Evolutionary conservation across 2,329 filamentous ascomycete genomes (phyloP).

Genomic region (Colletotrichum liriopes): DNA sequence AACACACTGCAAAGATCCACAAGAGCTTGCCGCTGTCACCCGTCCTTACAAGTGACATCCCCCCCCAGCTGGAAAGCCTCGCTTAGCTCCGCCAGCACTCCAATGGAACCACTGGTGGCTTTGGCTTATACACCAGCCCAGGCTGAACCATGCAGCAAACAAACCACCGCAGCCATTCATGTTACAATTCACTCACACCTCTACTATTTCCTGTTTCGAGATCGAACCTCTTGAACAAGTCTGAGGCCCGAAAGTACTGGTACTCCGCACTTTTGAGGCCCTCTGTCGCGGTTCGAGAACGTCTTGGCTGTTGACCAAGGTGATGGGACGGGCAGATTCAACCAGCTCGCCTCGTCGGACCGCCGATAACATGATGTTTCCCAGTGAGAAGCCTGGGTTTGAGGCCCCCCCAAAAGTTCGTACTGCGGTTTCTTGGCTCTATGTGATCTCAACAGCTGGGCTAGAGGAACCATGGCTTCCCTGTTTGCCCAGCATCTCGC

Average conservation of each 20-base stretch:
- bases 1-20: conserved; percentile 1
- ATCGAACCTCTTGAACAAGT: background rate
- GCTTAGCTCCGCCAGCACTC: background rate
- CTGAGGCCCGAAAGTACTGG: background rate
- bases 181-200: background rate
- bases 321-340: no score
- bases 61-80: background rate
- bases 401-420: no score
- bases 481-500: background rate
- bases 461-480: background rate
- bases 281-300: background rate
- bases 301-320: background rate
- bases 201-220: background rate
- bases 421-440: no score
- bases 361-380: background rate
- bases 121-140: background rate
- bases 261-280: background rate
- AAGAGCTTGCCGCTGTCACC: background rate
- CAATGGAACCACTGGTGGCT: background rate
- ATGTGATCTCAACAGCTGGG: background rate
- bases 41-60: background rate
- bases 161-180: background rate
- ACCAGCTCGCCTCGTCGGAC: background rate
- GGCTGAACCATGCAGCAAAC: background rate
- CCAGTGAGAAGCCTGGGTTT: no score